phyloP scores from a whole-genome alignment of 2,329 filamentous ascomycete species.

The Ramularia endophylla region DNA sequence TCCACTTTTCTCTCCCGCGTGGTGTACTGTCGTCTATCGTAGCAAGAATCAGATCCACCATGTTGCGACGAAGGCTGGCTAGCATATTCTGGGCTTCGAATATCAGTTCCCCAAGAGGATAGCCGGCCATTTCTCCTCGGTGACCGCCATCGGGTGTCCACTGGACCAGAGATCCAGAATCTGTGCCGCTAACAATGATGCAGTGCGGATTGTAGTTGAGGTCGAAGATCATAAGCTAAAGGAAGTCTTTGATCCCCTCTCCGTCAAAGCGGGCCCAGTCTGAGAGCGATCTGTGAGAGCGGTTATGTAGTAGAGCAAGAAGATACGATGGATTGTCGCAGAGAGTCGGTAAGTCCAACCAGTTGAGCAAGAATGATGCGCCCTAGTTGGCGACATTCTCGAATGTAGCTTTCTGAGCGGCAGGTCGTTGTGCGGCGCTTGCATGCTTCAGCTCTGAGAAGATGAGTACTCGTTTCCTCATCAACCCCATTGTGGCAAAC shows the following conservation, averaged over 20 bases:
- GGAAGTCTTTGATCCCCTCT: constrained; percentile 4
- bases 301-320: constrained; percentile 13
- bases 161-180: constrained; percentile 13
- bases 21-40: too few relatives aligned
- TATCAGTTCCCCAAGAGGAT: constrained; percentile 18
- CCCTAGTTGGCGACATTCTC: too few relatives aligned
- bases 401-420: too few relatives aligned
- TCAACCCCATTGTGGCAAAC: constrained; percentile 6
- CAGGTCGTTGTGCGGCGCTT: too few relatives aligned
- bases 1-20: not conserved
- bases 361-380: constrained; percentile 10
- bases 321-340: constrained; percentile 7
- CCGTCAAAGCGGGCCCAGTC: constrained; percentile 15
- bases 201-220: constrained; percentile 9
- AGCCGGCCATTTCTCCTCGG: constrained; percentile 18
- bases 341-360: constrained; percentile 12
- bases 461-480: not conserved
- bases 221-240: constrained; percentile 1
- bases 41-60: constrained; percentile 14
- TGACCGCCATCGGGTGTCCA: constrained; percentile 17
- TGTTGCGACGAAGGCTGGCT: constrained; percentile 10
- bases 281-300: constrained; percentile 4
- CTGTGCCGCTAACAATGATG: constrained; percentile 8
- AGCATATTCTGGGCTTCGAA: constrained; percentile 21
- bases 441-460: too few relatives aligned